phyloP scores from a whole-genome alignment of 140 eudicot species.

The Ambrosia hybrid region DNA sequence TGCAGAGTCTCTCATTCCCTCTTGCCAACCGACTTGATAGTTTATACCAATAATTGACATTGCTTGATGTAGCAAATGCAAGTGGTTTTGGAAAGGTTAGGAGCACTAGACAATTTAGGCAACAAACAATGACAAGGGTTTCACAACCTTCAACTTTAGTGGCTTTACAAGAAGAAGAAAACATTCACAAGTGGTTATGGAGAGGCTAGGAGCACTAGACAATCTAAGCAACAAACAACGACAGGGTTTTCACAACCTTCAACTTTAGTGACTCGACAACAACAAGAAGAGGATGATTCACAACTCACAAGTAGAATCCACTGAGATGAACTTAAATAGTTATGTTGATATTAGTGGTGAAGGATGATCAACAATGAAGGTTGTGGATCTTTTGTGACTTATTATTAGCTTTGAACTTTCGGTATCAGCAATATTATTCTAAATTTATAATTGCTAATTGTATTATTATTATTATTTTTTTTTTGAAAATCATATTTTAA shows the following conservation, averaged over 20 bases:
- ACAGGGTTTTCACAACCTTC: background rate
- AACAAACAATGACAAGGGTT: constrained; percentile 3
- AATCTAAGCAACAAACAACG: constrained; percentile 1
- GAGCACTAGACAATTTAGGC: background rate
- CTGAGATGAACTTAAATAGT: too few species aligned
- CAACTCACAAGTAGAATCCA: background rate
- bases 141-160: background rate
- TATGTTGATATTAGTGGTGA: too few species aligned
- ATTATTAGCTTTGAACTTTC: background rate
- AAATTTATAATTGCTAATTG: background rate
- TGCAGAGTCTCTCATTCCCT: too few species aligned
- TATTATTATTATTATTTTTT: too few species aligned
- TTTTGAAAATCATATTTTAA: too few species aligned
- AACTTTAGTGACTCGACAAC: constrained; percentile 3
- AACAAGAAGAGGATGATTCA: background rate
- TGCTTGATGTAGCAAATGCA: constrained; percentile 3
- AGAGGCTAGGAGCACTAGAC: background rate
- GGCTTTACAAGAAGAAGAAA: background rate
- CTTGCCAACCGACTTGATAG: too few species aligned
- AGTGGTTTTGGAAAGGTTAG: background rate
- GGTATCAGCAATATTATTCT: background rate
- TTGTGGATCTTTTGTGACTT: too few species aligned
- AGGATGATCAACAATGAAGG: too few species aligned
- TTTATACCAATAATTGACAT: background rate
- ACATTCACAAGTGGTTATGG: background rate